Evolutionary conservation across 148 eudicot genomes (phyloP), one percentile per base, ranked within the genome.

Genomic region (Tetragonia tetragonoides): DNA sequence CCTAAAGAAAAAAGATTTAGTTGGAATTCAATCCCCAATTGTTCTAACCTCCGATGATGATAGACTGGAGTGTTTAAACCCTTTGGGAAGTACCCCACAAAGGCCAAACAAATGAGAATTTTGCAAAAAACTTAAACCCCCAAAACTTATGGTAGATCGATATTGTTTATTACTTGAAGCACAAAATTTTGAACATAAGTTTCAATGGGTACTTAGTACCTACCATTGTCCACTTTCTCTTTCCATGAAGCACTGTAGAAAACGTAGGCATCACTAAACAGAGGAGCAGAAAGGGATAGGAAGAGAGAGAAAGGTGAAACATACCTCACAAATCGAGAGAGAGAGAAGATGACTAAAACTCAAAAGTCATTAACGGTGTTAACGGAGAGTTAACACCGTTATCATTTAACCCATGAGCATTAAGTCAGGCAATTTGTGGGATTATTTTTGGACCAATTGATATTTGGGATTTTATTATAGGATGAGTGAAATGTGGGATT

Each of bases 21-120:
- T 89, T 90, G 71, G 83, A 87, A 83, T 89, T 77, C 82, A 90
- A 88, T 87, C 77, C 60, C 85, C 68, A 79, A 79, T 81, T 67
- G 72, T 71, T 67, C 76, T 84, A 78, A 81, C 88, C 78, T 62
- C 82, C 76, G 9, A 73, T 66, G 77, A 80, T 51, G 66, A 20
- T 72, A 71, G 77, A 76, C 73, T 46, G 7, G 49, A 73, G 74
- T 28, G 49, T 60, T 47, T 46, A 14, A 77, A 66, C 61, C 67
- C 47, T 70, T 11, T 16, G 56, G 24, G 23, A 65, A 81, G 10
- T 6, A 39, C 60, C 76, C 59, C 10, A 37, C 46, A 39, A 72
- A 66, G 66, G 73, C 28, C 17, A 23, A 71, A 10, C 18, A 71
- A 40, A n/a, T 28, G 34, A 64, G 20, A 59, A 28, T 28, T 28